These are phyloP conservation scores for Pichiaceae sp. DNA, from an alignment of 1,139 yeast genomes.

Conservation along the genomic window DNA sequence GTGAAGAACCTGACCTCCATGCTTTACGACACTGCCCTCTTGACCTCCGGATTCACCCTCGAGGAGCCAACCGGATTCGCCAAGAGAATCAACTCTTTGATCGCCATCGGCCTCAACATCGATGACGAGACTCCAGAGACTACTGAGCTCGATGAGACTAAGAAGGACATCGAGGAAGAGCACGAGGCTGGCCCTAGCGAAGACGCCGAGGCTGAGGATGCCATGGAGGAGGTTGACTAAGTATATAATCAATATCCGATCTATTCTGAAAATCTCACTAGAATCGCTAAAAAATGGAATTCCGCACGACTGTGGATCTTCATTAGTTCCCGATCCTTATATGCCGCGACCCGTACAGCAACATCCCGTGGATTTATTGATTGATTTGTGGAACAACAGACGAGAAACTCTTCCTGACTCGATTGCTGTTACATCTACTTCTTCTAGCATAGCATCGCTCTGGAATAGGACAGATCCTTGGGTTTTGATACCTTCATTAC, in stretches of 20 bases:
- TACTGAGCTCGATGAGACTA: slow-evolving; percentile 34
- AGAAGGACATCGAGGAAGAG: slow-evolving; percentile 53
- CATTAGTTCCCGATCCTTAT: no score
- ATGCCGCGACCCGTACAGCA: neutral
- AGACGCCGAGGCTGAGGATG: slow-evolving; percentile 64
- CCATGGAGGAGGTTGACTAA: slow-evolving; percentile 99
- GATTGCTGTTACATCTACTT: neutral
- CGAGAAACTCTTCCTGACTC: no score
- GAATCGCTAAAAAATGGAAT: no score
- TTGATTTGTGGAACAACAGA: no score
- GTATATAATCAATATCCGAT: no score
- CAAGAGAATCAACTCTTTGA: slow-evolving; percentile 95
- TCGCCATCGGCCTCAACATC: slow-evolving; percentile 95
- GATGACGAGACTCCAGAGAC: slow-evolving; percentile 68
- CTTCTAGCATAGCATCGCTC: neutral
- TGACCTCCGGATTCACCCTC: slow-evolving; percentile 97
- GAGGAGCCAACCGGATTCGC: slow-evolving; percentile 99
- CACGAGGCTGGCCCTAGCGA: slow-evolving; percentile 6
- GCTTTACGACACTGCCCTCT: slow-evolving; percentile 94
- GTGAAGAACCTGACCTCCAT: slow-evolving; percentile 96
- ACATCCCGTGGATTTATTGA: slow-evolving; percentile 1
- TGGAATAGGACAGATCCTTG: neutral
- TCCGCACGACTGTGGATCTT: no score
- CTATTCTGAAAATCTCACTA: no score
- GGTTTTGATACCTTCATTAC: neutral